Base-by-base conservation (phyloP, 345 rosid species). In the Boechera stricta region DNA sequence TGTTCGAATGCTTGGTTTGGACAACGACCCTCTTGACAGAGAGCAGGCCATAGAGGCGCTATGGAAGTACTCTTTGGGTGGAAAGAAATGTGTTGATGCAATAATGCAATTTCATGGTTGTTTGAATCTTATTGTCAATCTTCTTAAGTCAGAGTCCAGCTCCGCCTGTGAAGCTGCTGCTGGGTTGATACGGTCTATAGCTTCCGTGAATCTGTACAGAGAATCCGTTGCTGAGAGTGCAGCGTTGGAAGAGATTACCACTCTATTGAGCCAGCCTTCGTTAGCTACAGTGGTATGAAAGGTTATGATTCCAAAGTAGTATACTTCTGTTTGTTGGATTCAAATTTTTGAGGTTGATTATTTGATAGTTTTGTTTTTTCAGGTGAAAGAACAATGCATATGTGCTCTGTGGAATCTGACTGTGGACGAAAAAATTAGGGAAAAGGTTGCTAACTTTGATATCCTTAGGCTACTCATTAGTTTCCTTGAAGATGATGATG, bases 1-100 rank as follows among this genome's bases (percentile, higher is more conserved):
- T 74, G 88, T 94, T 52, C 84, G 93, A 67, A 91, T 90, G 96
- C 97, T 94, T 26, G 98, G 98, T 67, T 78, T 91, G 54, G 98
- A 94, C 77, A 79, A 91, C 49, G 94, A 88, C 68, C 87, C 89
- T 10, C 88, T 87, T 64, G 97, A 94, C 67, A 82, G 97, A 84
- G 96, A 94, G 67, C 93, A 90, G 51, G 97, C 94, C 11, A 61
- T 91, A 67, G 85, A 83, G 54, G 86, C 93, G 13, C 73, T 94
- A 15, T 90, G 97, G 97, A 86, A 90, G 71, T 90, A 90, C 69
- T 88, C 98, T 12, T 81, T 90, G 4, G 90, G 91, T 41, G 98
- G 96, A 72, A 94, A 87, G 82, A 85, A 90, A 64, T 89, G 88
- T n/a, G 52, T 94, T 7, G 97, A 94, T 82, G 81, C 78, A 7